Base-by-base conservation (phyloP, 2,329 filamentous ascomycete species). In the Alternaria sp. region DNA sequence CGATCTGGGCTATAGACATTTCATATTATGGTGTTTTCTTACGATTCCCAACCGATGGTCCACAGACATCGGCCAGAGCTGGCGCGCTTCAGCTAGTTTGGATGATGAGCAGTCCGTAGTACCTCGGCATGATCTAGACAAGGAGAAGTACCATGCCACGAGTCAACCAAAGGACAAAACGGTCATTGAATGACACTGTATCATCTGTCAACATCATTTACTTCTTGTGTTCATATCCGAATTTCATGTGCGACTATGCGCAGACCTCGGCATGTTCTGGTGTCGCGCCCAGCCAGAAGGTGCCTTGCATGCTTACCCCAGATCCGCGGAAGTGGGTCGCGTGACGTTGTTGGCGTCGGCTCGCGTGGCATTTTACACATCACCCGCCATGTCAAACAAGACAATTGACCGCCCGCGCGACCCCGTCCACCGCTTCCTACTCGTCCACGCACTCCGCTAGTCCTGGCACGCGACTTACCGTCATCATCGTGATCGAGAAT, bases 231-330 rank as follows among this genome's bases (percentile, higher is more conserved):
- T 30, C 40, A 11, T 15, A 50, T 6, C 12, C 21, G 6, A 15
- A 21, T 51, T 36, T 36, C 49, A 30, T 56, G 17, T 54, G 44
- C 17, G 32, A 44, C 17, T 17, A 36, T 44, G 51, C n/a, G 51
- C 30, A 40, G 30, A 45, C 51, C 23, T 56, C 25, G 26, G 26
- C 47, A 26, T 32, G 13, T 56, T 52, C 10, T 47, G 7, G 40
- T 53, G 40, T 62, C 23, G 54, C 44, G 45, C 32, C 58, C 30
- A 61, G 58, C 30, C 21, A 19, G 23, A 54, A 44, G 54, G 60
- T 62, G 60, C 60, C 60, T 62, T 62, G 56, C 60, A 62, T 62
- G 53, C 53, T 44, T 58, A 59, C 56, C 60, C 50, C 60, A 28
- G 60, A 55, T 55, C 50, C 50, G 57, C 56, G 44, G 45, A 57